Percentiles rank a stretch among this genome's conserved stretches.
Conservation (phyloP, 1,139 yeast genomes). For the Geotrichum candidum region DNA sequence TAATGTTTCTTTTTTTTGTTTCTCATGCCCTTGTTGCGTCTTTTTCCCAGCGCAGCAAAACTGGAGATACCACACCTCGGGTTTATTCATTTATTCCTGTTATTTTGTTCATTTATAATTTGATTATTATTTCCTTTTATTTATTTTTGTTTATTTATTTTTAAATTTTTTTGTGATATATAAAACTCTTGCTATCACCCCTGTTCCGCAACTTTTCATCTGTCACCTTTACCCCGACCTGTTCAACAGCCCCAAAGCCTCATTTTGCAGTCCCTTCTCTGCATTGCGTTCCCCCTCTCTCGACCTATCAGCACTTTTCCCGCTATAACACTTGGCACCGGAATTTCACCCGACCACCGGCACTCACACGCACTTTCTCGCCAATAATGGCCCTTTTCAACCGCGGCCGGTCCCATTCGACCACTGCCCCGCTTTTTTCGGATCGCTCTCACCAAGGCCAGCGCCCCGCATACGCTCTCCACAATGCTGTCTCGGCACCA, state of each 20-base stretch:
- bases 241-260: not conserved
- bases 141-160: no score
- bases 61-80: not conserved
- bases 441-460: not conserved
- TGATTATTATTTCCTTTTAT: not conserved
- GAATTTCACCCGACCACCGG: not conserved
- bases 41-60: not conserved
- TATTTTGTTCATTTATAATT: no score
- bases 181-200: no score
- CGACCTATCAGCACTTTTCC: not conserved
- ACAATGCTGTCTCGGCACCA: constrained; percentile 7
- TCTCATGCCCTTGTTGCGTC: not conserved
- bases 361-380: not conserved
- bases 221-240: no score
- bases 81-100: not conserved
- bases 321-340: no score
- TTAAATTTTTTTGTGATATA: not conserved
- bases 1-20: not conserved
- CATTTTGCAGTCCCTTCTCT: not conserved
- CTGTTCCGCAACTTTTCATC: no score
- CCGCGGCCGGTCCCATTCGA: constrained; percentile 11
- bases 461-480: constrained; percentile 2
- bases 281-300: not conserved
- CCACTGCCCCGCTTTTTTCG: constrained; percentile 8
- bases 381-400: constrained; percentile 7